phyloP scores from a whole-genome alignment of 768 basidiomycete species.

The Strobilomyces dryophilus region DNA sequence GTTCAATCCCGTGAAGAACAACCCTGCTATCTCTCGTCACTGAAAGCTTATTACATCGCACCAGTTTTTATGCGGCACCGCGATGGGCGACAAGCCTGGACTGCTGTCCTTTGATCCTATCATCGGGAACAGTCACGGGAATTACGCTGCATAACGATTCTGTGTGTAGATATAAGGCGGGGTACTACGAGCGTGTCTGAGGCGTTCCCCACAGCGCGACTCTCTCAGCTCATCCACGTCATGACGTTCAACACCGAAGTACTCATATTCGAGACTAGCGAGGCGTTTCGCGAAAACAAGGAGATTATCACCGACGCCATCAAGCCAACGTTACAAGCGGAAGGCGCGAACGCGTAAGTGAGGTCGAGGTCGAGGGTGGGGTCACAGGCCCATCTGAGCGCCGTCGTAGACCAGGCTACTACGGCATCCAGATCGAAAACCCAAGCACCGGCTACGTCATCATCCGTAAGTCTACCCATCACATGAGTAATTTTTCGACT shows the following conservation, averaged over 20 bases:
- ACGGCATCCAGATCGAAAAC: slow-evolving; percentile 21
- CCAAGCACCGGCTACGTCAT: slow-evolving; percentile 10
- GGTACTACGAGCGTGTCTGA: not conserved
- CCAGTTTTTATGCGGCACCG: no score
- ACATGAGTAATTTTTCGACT: not conserved
- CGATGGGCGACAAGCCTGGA: not conserved
- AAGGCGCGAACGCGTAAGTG: not conserved
- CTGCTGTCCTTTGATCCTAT: not conserved
- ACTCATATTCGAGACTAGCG: slow-evolving; percentile 16
- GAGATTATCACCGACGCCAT: not conserved
- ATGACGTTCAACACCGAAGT: slow-evolving; percentile 21
- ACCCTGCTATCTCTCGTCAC: not conserved
- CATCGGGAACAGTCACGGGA: not conserved
- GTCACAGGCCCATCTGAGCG: not conserved
- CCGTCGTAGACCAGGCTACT: slow-evolving; percentile 13
- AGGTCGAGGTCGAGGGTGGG: not conserved
- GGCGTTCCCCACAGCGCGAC: not conserved
- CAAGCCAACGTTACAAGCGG: not conserved
- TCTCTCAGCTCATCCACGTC: not conserved
- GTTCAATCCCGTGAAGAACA: not conserved
- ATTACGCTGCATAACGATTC: no score
- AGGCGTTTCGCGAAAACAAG: slow-evolving; percentile 6
- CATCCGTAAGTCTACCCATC: slow-evolving; percentile 11
- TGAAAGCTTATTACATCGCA: not conserved
- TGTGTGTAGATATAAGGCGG: not conserved